Evolutionary conservation across 768 basidiomycete species (phyloP).

Genomic region (Aureoboletus auriporus): DNA sequence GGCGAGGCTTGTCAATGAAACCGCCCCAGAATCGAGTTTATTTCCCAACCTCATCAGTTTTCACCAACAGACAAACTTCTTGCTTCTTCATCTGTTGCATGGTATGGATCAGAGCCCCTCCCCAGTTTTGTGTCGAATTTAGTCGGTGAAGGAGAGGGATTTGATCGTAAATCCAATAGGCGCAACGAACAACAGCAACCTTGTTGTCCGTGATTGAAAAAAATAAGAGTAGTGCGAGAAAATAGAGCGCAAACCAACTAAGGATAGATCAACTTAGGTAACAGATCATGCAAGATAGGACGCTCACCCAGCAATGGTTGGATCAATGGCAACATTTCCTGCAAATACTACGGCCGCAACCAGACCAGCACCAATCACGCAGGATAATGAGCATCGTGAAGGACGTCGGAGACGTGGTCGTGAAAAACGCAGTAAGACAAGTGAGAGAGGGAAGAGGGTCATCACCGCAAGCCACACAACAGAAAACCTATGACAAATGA

Average conservation of each 20-base stretch:
- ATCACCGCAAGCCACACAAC: conserved; percentile 65
- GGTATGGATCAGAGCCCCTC: conserved; percentile 35
- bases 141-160: conserved; percentile 43
- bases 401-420: conserved; percentile 52
- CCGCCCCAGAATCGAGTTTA: not conserved
- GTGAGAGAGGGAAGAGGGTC: conserved; percentile 57
- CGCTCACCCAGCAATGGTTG: conserved; percentile 50
- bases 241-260: conserved; percentile 64
- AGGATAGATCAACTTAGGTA: not conserved
- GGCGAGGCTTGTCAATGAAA: not conserved
- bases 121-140: conserved; percentile 39
- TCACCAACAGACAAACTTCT: conserved; percentile 58
- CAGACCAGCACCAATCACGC: conserved; percentile 40
- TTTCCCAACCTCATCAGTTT: conserved; percentile 58
- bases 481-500: conserved; percentile 47
- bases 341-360: conserved; percentile 44
- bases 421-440: conserved; percentile 61
- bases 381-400: conserved; percentile 35
- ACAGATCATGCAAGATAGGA: not conserved
- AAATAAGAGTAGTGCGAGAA: conserved; percentile 43
- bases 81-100: conserved; percentile 48
- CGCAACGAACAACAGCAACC: conserved; percentile 45
- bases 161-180: conserved; percentile 66
- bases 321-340: conserved; percentile 60
- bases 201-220: conserved; percentile 54